These are phyloP conservation scores for Salvia splendens DNA, from an alignment of 257 asterid species.

Conservation along the genomic window DNA sequence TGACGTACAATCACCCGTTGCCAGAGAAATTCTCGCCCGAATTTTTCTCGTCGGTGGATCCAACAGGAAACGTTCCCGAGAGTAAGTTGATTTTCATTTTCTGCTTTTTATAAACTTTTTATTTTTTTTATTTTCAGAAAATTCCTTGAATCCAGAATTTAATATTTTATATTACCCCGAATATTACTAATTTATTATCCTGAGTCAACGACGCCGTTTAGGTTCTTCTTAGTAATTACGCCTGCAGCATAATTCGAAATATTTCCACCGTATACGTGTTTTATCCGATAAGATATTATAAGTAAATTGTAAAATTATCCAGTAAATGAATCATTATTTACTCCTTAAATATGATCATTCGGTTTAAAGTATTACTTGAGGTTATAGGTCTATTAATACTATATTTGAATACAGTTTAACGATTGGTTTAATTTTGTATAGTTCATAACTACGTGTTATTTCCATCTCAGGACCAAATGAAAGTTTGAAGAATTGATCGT, in stretches of 20 bases:
- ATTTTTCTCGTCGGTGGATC: slow-evolving; percentile 30
- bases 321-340: too few relatives aligned
- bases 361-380: too few relatives aligned
- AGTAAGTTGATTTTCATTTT: slow-evolving; percentile 37
- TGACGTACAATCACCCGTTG: background rate
- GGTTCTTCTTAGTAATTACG: background rate
- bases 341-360: too few relatives aligned
- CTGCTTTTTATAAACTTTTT: background rate
- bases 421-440: too few relatives aligned
- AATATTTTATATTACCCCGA: background rate
- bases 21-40: slow-evolving; percentile 29
- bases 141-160: background rate
- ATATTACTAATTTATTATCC: background rate
- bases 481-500: too few relatives aligned
- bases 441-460: too few relatives aligned
- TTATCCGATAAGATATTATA: background rate
- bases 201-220: background rate
- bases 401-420: too few relatives aligned
- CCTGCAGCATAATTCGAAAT: slow-evolving; percentile 10
- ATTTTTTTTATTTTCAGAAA: too few relatives aligned
- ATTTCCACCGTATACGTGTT: background rate
- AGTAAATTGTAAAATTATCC: background rate
- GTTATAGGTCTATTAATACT: too few relatives aligned
- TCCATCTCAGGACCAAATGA: too few relatives aligned
- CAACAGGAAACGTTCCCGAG: slow-evolving; percentile 33